Evolutionary conservation across 225 moss, liverwort and hornwort species (phyloP).

Genomic region (Sphagnum contortum): DNA sequence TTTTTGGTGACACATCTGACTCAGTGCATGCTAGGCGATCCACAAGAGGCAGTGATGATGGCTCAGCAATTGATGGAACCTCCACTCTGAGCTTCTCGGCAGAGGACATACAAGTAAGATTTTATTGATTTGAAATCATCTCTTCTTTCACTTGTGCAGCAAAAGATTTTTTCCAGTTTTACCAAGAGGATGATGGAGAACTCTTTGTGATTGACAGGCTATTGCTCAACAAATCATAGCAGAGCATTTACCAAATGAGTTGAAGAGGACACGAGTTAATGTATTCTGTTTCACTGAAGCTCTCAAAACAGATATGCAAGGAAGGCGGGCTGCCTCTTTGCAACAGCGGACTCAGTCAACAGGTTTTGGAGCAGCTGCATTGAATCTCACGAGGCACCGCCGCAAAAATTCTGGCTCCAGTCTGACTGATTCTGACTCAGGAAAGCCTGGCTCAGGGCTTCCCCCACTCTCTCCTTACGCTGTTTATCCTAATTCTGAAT

Average conservation of each 20-base stretch:
- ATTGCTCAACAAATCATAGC: slow-evolving; percentile 60
- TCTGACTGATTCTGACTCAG: slow-evolving; percentile 65
- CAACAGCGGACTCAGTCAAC: slow-evolving; percentile 35
- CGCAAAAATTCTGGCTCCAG: slow-evolving; percentile 74
- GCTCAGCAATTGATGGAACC: slow-evolving; percentile 42
- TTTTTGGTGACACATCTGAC: slow-evolving; percentile 56
- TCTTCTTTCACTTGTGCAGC: neutral
- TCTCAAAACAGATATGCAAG: slow-evolving; percentile 28
- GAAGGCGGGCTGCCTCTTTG: slow-evolving; percentile 17
- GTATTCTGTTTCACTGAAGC: slow-evolving; percentile 83
- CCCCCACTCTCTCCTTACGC: slow-evolving; percentile 68
- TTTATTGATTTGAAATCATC: neutral
- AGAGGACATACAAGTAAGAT: slow-evolving; percentile 68
- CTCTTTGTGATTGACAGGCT: slow-evolving; percentile 31
- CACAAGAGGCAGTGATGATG: slow-evolving; percentile 59
- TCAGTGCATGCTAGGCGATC: slow-evolving; percentile 38
- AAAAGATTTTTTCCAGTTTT: neutral
- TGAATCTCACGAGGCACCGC: slow-evolving; percentile 47
- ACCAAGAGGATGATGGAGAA: neutral
- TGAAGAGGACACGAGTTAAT: slow-evolving; percentile 80
- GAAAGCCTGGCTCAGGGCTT: slow-evolving; percentile 46
- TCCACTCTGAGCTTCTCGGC: slow-evolving; percentile 49
- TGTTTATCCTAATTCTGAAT: slow-evolving; percentile 70
- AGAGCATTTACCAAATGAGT: slow-evolving; percentile 69
- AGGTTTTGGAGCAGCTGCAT: slow-evolving; percentile 31